Base-by-base conservation (phyloP, 176 grass and related monocot species). In the Oryza glaberrima region DNA sequence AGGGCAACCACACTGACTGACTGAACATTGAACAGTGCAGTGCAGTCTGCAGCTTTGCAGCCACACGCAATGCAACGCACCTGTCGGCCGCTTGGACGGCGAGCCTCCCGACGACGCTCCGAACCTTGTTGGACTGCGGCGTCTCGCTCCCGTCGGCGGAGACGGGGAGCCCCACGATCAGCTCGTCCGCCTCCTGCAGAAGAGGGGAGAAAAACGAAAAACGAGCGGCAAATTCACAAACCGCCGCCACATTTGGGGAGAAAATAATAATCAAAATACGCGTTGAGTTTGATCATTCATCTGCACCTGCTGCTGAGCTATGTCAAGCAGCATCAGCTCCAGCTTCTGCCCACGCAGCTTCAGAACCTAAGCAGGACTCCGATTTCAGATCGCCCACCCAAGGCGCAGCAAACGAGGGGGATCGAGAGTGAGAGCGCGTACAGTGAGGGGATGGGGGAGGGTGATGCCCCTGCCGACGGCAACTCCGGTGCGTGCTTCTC, bases 81-180 rank as follows among this genome's bases (percentile, higher is more conserved):
- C 86, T 92, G 46, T 93, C 77, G 38, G 93, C 93, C 10, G 95
- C 95, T 82, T 88, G 89, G 56, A 92, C 89, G 25, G 95, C 89
- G 65, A 98, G 67, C 74, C 91, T 92, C 35, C 93, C 90, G 16
- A 82, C 93, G 74, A 98, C 44, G 82, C 85, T 88, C 38, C 95
- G 86, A 45, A 98, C 93, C 67, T 98, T 95, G 83, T 86, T 90
- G 10, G 95, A 93, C 83, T 98, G 93, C 30, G 77, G 64, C 22
- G 95, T 98, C 81, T 95, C 93, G 13, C 83, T 80, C 11, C 91
- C 91, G 22, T 92, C 83, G 9, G 73, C 75, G 26, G 91, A 93
- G 69, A 85, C 77, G 4, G 95, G 93, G 51, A 95, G 88, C 13
- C 95, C 95, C 56, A 98, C 49, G 60, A 95, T 95, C 9, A 98